A percentile compares a stretch with the other conserved stretches of the same genome.
These are phyloP conservation scores for Echinochloa phyllopogon DNA, from an alignment of 176 grass and related monocot species.

Conservation along the genomic window DNA sequence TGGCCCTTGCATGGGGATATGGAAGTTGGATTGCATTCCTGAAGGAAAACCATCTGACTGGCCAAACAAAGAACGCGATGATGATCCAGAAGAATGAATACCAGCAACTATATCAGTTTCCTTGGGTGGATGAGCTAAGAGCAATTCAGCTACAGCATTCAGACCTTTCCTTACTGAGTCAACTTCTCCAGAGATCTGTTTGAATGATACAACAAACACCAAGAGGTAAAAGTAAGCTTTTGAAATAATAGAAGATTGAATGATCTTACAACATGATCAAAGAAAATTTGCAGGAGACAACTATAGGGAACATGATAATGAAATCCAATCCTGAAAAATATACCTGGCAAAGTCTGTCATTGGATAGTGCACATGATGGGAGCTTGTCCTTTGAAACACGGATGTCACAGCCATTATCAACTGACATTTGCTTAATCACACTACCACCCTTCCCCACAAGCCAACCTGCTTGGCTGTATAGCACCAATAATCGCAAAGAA, in stretches of 20 bases:
- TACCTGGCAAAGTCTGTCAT: constrained; percentile 91
- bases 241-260: neutral
- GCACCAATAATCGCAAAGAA: constrained; percentile 77
- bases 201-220: constrained; percentile 34
- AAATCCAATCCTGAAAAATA: constrained; percentile 29
- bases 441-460: constrained; percentile 82
- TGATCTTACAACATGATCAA: constrained; percentile 29
- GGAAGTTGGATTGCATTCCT: constrained; percentile 63
- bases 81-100: constrained; percentile 53
- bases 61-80: constrained; percentile 46
- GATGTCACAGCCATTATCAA: constrained; percentile 75
- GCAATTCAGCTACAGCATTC: constrained; percentile 60
- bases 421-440: constrained; percentile 82
- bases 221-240: constrained; percentile 20
- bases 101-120: constrained; percentile 50
- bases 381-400: constrained; percentile 81
- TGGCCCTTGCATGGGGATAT: constrained; percentile 62
- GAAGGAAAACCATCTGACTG: constrained; percentile 57
- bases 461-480: constrained; percentile 82
- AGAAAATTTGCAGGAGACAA: constrained; percentile 34
- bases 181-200: constrained; percentile 77
- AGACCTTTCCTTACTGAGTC: constrained; percentile 83
- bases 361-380: constrained; percentile 66
- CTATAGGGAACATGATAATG: neutral
- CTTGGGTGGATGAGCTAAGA: constrained; percentile 71